A percentile compares a stretch with the other conserved stretches of the same genome.
Evolutionary conservation across 352 stramenopile genomes (phyloP).

Genomic region (Pythium plurisporium): DNA sequence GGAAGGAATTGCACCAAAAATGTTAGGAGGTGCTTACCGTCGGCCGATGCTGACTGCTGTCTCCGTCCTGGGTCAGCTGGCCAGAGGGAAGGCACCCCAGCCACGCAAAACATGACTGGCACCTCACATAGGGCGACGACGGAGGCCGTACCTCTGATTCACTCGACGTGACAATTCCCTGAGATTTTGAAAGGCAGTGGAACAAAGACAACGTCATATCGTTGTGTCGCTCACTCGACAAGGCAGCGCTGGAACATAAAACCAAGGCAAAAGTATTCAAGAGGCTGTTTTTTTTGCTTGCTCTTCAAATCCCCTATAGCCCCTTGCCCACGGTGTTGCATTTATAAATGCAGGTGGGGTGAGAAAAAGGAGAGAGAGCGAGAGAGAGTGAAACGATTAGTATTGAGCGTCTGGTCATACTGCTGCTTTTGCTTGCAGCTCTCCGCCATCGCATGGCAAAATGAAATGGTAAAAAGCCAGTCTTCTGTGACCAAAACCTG

Average conservation of each 20-base stretch:
- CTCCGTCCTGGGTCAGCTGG: neutral
- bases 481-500: neutral
- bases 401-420: neutral
- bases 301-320: too few relatives aligned
- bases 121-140: neutral
- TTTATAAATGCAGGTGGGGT: too few relatives aligned
- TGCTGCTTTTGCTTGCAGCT: neutral
- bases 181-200: neutral
- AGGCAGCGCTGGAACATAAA: too few relatives aligned
- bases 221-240: neutral
- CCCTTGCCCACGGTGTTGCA: too few relatives aligned
- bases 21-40: too few relatives aligned
- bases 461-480: too few relatives aligned
- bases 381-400: neutral
- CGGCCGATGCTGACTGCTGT: neutral
- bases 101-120: neutral
- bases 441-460: too few relatives aligned
- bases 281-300: too few relatives aligned
- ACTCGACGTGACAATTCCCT: neutral
- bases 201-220: too few relatives aligned
- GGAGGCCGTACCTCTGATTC: neutral
- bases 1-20: too few relatives aligned
- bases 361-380: neutral
- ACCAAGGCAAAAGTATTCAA: too few relatives aligned
- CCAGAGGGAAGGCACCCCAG: neutral